Evolutionary conservation across 768 basidiomycete genomes (phyloP), one percentile per base, ranked within the genome.

Genomic region (Hygrophorus russula): DNA sequence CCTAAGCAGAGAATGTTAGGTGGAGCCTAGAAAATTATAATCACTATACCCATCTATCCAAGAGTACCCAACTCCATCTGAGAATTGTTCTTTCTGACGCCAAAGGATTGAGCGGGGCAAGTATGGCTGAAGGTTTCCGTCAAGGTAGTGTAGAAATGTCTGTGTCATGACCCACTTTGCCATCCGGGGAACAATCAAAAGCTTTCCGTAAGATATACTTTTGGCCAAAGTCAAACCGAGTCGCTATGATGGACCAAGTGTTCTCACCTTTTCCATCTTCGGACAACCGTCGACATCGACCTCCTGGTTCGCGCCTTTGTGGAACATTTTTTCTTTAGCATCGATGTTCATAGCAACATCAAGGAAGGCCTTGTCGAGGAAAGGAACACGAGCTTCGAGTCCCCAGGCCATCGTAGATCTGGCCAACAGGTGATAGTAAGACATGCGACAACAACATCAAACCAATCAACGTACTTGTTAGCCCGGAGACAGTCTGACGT

Each of bases 391-490:
- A 2, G 92, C 92, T 61, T 99, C 96, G 37, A 99, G 78, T 49
- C 96, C 96, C 93, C 94, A 99, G 1, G 96, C 96, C 96, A 99
- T 98, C 6, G 96, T 98, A 19, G 93, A 96, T 57, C 87, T 87
- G 49, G 38, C 0, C 35, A 36, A 46, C 10, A 20, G 39, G 34
- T 33, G 27, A 35, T 19, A 48, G 28, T 19, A 24, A 32, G 24
- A 33, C 13, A 35, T 24, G 13, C n/a, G 19, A 41, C 9, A 35
- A 41, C 46, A 28, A 28, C 2, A 28, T 30, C 36, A 39, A 36
- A 31, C 2, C 39, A 47, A 38, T 34, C 13, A 27, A 58, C 74
- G 51, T 47, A 87, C 89, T 99, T 99, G 77, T 99, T 99, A 46
- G 96, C 96, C 41, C 96, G 80, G 44, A 99, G 75, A 60, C 96